phyloP scores from a whole-genome alignment of 1,284 basidiomycete genomes.

The Cutaneotrichosporon spelunceum region DNA sequence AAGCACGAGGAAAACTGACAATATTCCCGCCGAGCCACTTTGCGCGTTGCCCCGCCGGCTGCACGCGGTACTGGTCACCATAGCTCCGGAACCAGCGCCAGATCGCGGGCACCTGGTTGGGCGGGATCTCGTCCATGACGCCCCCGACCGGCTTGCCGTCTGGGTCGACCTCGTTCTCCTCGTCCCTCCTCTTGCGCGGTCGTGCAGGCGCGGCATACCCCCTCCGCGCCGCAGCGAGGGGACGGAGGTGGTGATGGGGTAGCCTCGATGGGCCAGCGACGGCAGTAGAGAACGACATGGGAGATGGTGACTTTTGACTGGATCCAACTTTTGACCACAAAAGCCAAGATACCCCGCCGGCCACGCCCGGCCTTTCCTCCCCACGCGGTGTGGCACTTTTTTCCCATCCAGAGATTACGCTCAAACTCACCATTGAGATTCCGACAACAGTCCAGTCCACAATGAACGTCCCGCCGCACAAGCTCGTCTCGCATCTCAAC shows the following conservation, averaged over 20 bases:
- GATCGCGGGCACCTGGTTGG: neutral
- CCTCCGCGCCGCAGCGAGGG: conserved; percentile 7
- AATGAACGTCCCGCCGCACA: conserved; percentile 42
- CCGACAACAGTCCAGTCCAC: conserved; percentile 1
- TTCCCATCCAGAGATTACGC: no score
- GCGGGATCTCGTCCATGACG: neutral
- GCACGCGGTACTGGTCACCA: conserved; percentile 22
- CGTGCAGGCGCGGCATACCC: neutral
- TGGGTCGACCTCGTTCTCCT: neutral
- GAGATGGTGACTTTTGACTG: neutral
- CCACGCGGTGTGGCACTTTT: conserved; percentile 25
- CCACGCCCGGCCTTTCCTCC: neutral
- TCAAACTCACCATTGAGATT: neutral
- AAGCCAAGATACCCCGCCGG: neutral
- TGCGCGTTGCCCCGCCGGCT: conserved; percentile 34
- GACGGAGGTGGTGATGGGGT: conserved; percentile 11
- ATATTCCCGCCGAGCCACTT: conserved; percentile 46
- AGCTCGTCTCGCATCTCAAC: conserved; percentile 47
- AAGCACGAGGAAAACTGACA: conserved; percentile 28
- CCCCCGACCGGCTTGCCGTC: neutral
- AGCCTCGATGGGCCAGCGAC: conserved; percentile 33
- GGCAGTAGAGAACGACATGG: conserved; percentile 18
- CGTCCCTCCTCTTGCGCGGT: neutral
- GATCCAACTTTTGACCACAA: conserved; percentile 2
- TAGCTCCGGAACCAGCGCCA: neutral